Percentiles rank a stretch among this genome's conserved stretches.
These are phyloP conservation scores for Myriosclerotinia duriaeana DNA, from an alignment of 2,329 filamentous ascomycete species.

Conservation along the genomic window DNA sequence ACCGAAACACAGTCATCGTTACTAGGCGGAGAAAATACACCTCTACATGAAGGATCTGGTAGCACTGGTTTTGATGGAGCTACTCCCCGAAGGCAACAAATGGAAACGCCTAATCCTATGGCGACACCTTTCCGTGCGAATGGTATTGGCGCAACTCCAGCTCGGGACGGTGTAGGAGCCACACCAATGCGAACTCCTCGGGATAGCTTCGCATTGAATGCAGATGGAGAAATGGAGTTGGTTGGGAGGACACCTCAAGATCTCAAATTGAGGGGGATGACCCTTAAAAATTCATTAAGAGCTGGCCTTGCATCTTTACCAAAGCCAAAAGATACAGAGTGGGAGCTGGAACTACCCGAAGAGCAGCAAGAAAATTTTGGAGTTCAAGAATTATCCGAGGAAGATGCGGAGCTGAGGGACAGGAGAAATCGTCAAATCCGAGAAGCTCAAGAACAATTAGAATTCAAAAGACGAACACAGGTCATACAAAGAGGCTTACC, in stretches of 20 bases:
- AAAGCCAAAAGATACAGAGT: slow-evolving; percentile 89
- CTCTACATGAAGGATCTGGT: slow-evolving; percentile 74
- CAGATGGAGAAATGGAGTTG: slow-evolving; percentile 62
- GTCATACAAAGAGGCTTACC: slow-evolving; percentile 87
- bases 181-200: slow-evolving; percentile 87
- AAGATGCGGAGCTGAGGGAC: slow-evolving; percentile 71
- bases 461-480: slow-evolving; percentile 81
- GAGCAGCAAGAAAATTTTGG: slow-evolving; percentile 64
- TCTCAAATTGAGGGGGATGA: slow-evolving; percentile 67
- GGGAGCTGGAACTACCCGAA: slow-evolving; percentile 89
- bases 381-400: slow-evolving; percentile 54
- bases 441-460: slow-evolving; percentile 67
- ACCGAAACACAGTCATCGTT: slow-evolving; percentile 93
- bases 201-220: slow-evolving; percentile 83
- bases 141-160: slow-evolving; percentile 66
- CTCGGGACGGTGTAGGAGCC: slow-evolving; percentile 62
- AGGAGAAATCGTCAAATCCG: slow-evolving; percentile 70
- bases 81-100: slow-evolving; percentile 73
- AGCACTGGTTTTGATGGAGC: slow-evolving; percentile 89
- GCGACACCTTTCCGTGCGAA: slow-evolving; percentile 77
- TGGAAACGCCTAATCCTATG: slow-evolving; percentile 93
- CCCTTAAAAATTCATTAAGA: slow-evolving; percentile 66
- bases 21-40: slow-evolving; percentile 90
- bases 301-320: slow-evolving; percentile 78
- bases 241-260: slow-evolving; percentile 76